These are phyloP conservation scores for Magnolia officinalis DNA, from an alignment of 164 flowering plant species.

Conservation along the genomic window DNA sequence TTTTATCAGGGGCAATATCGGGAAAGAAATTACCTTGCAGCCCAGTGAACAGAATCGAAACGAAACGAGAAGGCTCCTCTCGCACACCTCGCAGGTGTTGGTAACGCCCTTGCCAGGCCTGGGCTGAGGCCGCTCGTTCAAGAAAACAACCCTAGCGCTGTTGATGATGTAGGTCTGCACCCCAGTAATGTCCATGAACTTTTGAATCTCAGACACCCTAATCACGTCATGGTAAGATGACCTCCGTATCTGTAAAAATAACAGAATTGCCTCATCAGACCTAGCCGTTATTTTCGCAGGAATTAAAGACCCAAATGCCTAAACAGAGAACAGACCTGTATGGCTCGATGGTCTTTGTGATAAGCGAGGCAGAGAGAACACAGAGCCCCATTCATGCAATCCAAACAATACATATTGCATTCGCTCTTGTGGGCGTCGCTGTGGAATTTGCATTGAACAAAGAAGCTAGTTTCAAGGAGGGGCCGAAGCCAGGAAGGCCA, in stretches of 20 bases:
- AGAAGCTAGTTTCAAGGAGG: conserved; percentile 55
- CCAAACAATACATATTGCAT: conserved; percentile 94
- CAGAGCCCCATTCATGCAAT: conserved; percentile 77
- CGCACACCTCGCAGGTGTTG: conserved; percentile 84
- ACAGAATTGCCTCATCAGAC: neutral
- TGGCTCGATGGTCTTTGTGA: conserved; percentile 70
- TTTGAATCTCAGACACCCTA: conserved; percentile 83
- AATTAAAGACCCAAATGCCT: neutral
- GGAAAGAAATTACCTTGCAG: conserved; percentile 64
- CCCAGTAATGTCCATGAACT: conserved; percentile 70
- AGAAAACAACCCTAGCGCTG: conserved; percentile 85
- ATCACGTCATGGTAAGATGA: conserved; percentile 97
- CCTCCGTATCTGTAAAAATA: conserved; percentile 65
- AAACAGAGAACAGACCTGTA: conserved; percentile 53
- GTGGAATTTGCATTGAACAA: conserved; percentile 75
- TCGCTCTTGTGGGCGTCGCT: conserved; percentile 85
- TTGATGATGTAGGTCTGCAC: conserved; percentile 91
- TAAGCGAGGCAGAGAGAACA: conserved; percentile 76
- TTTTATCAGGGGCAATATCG: neutral
- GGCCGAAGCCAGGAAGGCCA: conserved; percentile 94
- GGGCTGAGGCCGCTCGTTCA: conserved; percentile 89
- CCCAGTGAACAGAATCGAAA: conserved; percentile 92
- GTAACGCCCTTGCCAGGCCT: conserved; percentile 95
- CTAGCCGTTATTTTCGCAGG: neutral
- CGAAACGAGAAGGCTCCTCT: conserved; percentile 84